Evolutionary conservation across 352 stramenopile genomes (phyloP).

Genomic region (Phytopythium montanum): DNA sequence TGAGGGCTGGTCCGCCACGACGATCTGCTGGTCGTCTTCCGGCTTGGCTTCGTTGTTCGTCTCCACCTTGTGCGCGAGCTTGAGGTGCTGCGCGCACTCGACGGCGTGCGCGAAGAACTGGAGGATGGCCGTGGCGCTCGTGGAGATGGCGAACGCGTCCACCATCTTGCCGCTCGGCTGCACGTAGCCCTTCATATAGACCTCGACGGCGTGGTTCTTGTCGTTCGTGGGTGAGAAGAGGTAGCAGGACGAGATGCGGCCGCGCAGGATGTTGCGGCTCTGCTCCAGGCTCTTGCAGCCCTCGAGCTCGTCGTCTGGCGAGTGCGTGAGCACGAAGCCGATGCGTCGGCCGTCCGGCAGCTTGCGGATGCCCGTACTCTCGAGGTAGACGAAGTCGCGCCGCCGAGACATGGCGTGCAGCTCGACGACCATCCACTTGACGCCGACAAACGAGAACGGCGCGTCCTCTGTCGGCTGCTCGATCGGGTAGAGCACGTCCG

Average conservation of each 20-base stretch:
- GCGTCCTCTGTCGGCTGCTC: constrained; percentile 22
- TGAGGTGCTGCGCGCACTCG: constrained; percentile 37
- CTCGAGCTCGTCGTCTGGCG: constrained; percentile 11
- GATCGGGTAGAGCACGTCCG: constrained; percentile 35
- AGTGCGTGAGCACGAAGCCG: constrained; percentile 30
- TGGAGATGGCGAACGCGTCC: constrained; percentile 22
- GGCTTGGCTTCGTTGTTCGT: not conserved
- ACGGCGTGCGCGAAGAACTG: constrained; percentile 28
- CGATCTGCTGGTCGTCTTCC: constrained; percentile 7
- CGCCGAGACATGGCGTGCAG: constrained; percentile 10
- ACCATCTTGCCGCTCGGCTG: constrained; percentile 25
- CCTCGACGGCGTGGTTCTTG: constrained; percentile 22
- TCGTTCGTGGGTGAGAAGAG: constrained; percentile 24
- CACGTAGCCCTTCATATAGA: constrained; percentile 34
- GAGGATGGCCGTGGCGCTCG: constrained; percentile 17
- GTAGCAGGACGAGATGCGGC: constrained; percentile 22
- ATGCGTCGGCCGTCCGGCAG: constrained; percentile 19
- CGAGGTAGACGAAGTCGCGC: constrained; percentile 46
- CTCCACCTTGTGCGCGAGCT: constrained; percentile 20
- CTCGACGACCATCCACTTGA: constrained; percentile 41
- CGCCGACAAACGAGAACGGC: constrained; percentile 42
- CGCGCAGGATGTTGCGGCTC: constrained; percentile 11
- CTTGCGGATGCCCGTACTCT: constrained; percentile 21
- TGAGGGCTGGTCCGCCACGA: constrained; percentile 3
- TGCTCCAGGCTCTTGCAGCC: constrained; percentile 2